Evolutionary conservation across 768 basidiomycete species (phyloP).

Genomic region (Leccinum olivaceopallidum): DNA sequence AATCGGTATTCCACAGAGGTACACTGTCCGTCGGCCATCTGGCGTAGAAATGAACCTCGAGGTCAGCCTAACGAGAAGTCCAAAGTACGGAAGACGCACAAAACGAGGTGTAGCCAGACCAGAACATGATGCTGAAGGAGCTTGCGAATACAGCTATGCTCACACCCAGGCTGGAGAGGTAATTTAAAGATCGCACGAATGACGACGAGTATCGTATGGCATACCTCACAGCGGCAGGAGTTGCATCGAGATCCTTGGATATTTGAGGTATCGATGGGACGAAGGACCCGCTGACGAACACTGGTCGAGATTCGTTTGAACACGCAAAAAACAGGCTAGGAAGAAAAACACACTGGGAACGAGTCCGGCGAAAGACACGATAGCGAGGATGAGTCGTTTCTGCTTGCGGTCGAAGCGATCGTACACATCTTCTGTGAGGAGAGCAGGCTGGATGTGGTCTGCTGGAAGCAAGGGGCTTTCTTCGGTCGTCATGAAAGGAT

Average conservation of each 20-base stretch:
- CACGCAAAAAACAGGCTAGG: background rate
- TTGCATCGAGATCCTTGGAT: conserved; percentile 59
- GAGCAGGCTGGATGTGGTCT: conserved; percentile 2
- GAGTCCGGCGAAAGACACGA: conserved; percentile 63
- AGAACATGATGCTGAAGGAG: conserved; percentile 46
- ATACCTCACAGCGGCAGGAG: conserved; percentile 58
- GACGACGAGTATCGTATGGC: background rate
- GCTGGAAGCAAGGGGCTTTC: conserved; percentile 27
- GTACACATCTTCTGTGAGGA: conserved; percentile 43
- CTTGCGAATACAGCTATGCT: conserved; percentile 50
- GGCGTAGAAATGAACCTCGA: background rate
- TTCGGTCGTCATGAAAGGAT: conserved; percentile 26
- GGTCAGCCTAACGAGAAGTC: background rate
- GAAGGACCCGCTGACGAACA: conserved; percentile 68
- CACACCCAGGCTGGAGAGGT: conserved; percentile 42
- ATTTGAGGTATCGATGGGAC: conserved; percentile 76
- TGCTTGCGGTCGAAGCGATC: conserved; percentile 51
- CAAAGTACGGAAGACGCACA: conserved; percentile 25
- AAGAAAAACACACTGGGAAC: conserved; percentile 51
- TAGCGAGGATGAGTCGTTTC: conserved; percentile 55
- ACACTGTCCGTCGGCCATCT: conserved; percentile 69
- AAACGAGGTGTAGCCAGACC: conserved; percentile 52
- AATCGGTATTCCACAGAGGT: conserved; percentile 59
- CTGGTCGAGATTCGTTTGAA: conserved; percentile 36
- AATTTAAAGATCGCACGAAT: background rate